Percentiles rank a stretch among this genome's conserved stretches.
phyloP scores from a whole-genome alignment of 1,284 basidiomycete species.

The Tilletiaria anomala region DNA sequence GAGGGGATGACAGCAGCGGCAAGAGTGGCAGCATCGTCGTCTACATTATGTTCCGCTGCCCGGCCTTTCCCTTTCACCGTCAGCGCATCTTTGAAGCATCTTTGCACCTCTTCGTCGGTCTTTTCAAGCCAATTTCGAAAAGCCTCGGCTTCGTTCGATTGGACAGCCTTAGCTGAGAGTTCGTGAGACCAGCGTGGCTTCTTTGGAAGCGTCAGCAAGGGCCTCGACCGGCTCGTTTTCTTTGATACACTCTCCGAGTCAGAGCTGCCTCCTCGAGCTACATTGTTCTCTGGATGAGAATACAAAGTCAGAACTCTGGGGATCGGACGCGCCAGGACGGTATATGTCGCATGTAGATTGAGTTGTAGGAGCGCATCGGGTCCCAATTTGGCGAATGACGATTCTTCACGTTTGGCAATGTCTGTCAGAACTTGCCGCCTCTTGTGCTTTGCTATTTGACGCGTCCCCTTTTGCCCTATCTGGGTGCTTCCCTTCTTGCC shows the following conservation, averaged over 20 bases:
- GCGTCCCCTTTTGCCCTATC: too few species aligned
- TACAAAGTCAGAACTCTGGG: slow-evolving; percentile 6
- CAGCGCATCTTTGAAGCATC: slow-evolving; percentile 55
- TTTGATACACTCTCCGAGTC: slow-evolving; percentile 6
- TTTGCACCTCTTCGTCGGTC: slow-evolving; percentile 14
- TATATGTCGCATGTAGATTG: slow-evolving; percentile 17
- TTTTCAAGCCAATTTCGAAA: slow-evolving; percentile 20
- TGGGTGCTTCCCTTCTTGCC: too few species aligned
- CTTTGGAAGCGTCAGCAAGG: slow-evolving; percentile 11
- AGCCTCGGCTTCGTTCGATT: slow-evolving; percentile 17
- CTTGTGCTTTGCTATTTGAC: too few species aligned
- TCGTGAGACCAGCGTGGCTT: slow-evolving; percentile 18
- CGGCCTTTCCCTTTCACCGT: slow-evolving; percentile 66
- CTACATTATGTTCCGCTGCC: slow-evolving; percentile 59
- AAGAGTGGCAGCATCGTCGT: slow-evolving; percentile 49
- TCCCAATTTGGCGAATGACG: slow-evolving; percentile 18
- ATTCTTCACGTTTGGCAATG: slow-evolving; percentile 7
- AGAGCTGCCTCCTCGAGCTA: slow-evolving; percentile 7
- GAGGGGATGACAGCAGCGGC: slow-evolving; percentile 43
- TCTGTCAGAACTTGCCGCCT: not conserved
- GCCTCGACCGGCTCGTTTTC: not conserved
- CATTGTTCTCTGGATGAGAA: slow-evolving; percentile 9
- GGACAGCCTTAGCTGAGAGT: slow-evolving; percentile 20
- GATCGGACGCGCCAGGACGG: slow-evolving; percentile 11
- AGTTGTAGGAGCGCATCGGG: slow-evolving; percentile 18